A percentile compares a stretch with the other conserved stretches of the same genome.
phyloP scores from a whole-genome alignment of 176 grass and related monocot genomes.

The Oryza punctata region DNA sequence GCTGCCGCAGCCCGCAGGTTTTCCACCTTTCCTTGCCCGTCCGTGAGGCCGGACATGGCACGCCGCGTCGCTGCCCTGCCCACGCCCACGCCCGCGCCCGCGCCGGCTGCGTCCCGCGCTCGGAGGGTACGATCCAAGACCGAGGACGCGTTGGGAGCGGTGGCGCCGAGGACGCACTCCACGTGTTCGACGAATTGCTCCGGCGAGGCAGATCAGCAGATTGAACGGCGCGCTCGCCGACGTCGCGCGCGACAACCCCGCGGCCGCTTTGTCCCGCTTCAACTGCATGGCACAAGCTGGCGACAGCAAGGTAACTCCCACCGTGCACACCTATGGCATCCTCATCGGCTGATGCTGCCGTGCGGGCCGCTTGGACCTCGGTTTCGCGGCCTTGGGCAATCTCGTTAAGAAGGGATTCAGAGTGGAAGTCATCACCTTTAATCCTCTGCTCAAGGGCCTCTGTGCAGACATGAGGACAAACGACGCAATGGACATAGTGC shows the following conservation, averaged over 20 bases:
- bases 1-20: neutral
- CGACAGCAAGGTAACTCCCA: neutral
- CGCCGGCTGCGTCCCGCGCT: neutral
- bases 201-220: neutral
- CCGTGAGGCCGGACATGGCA: neutral
- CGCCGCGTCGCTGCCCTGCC: neutral
- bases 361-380: neutral
- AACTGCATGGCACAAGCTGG: neutral
- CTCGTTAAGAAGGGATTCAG: conserved; percentile 10
- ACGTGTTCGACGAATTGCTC: conserved; percentile 21
- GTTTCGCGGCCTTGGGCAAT: neutral
- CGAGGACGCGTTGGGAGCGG: neutral
- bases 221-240: neutral
- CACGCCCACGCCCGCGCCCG: neutral
- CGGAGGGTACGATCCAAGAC: neutral
- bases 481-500: neutral
- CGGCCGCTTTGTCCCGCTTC: neutral
- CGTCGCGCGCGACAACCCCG: neutral
- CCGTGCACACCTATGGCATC: neutral
- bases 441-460: conserved; percentile 11
- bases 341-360: conserved; percentile 1
- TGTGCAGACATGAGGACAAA: neutral
- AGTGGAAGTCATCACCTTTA: conserved; percentile 8
- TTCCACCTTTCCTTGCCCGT: neutral
- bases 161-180: neutral